Base-by-base conservation (phyloP, 2,329 filamentous ascomycete species). In the Cyphellophora attinorum region DNA sequence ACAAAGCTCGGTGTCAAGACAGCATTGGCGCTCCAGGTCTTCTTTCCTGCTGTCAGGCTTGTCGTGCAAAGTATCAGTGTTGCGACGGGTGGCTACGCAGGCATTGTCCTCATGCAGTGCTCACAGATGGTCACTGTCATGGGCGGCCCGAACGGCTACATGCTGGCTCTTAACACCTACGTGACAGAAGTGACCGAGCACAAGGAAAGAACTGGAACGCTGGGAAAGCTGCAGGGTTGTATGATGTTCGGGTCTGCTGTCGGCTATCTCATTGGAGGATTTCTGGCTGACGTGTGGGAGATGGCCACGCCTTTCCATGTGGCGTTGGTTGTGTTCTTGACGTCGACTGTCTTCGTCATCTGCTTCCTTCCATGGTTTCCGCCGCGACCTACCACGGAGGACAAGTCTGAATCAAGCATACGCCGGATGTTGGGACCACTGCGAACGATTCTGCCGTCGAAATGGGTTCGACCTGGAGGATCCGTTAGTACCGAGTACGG, bases 101-200 rank as follows among this genome's bases (percentile, higher is more conserved):
- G 80, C n/a, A 81, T 84, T 47, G 57, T 74, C 11, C 76, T 83
- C 17, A 72, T 84, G 18, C 80, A 85, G 53, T 57, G 58, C 16
- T 79, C 73, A 0, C 80, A 85, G 57, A 57, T 78, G 11, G 77
- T 84, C 35, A 81, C 76, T 0, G 62, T 83, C 11, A 44, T 84
- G 2, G 80, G 80, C 0, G 80, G 80, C 0, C 79, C 79, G 0
- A 71, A 72, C 0, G 80, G 80, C 0, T 84, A 82, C 48, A 68
- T 83, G 6, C 65, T 84, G 3, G 70, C 79, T 1, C 61, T 82
- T 14, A 84, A 84, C 45, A 76, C 78, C 10, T 75, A 79, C 29
- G 75, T 79, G 1, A 71, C 77, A 2, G 79, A 83, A 50, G 60
- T 81, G 2, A 72, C 80, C 0, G 62, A 70, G 25, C 69, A 76